phyloP scores from a whole-genome alignment of 805 yeast genomes.

The Myxozyma lipomycoides region DNA sequence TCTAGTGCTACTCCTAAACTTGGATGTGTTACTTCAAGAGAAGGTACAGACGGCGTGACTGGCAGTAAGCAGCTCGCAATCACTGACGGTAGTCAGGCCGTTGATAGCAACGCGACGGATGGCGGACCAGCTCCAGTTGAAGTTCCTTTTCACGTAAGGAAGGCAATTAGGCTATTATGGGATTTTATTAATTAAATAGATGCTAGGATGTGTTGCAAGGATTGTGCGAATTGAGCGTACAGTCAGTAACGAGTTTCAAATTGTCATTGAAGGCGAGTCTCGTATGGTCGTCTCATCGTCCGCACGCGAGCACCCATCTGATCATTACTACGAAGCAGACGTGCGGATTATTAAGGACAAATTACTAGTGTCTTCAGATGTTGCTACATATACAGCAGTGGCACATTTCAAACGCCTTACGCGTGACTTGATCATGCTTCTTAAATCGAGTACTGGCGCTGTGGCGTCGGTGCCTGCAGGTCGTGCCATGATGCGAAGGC shows the following conservation, averaged over 20 bases:
- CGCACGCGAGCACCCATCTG: conserved; percentile 5
- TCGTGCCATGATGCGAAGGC: conserved; percentile 12
- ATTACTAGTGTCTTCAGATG: conserved; percentile 18
- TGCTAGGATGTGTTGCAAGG: conserved; percentile 25
- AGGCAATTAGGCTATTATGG: not conserved
- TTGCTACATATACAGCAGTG: conserved; percentile 23
- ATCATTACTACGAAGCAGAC: conserved; percentile 3
- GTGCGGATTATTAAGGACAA: conserved; percentile 5
- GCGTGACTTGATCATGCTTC: conserved; percentile 20
- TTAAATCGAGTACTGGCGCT: conserved; percentile 4
- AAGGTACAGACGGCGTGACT: no score
- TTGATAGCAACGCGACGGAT: not conserved
- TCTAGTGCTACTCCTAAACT: not conserved
- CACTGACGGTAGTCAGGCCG: conserved; percentile 5
- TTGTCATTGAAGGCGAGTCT: conserved; percentile 28
- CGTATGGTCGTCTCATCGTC: conserved; percentile 21
- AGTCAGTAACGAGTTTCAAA: conserved; percentile 13
- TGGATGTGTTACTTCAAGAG: conserved; percentile 11
- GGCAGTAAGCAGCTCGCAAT: not conserved
- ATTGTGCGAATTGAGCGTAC: conserved; percentile 28
- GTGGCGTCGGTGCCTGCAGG: not conserved
- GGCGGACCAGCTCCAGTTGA: not conserved
- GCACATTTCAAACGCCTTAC: conserved; percentile 26
- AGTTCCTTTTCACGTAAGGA: conserved; percentile 6
- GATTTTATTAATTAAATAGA: not conserved